Base-by-base conservation (phyloP, 2,329 filamentous ascomycete species). In the Beauveria rudraprayagi region DNA sequence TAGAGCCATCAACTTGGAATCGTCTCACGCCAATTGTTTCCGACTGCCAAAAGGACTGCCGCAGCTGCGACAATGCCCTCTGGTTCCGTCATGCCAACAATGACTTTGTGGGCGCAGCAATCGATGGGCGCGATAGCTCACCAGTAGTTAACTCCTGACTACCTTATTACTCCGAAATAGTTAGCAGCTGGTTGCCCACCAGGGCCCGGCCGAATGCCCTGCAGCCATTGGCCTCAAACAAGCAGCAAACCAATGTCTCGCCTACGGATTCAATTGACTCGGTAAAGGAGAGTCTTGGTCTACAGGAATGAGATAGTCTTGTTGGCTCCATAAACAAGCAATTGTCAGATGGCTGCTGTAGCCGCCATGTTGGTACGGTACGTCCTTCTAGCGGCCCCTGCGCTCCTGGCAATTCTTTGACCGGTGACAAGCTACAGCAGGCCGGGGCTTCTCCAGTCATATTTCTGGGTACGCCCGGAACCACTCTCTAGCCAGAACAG, bases 401-500 rank as follows among this genome's bases (percentile, higher is more conserved):
- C 56, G 34, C 30, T 52, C n/a, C 37, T 44, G 52, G 24, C 24
- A 9, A 26, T n/a, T 59, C 48, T 59, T 59, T 59, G 37, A 59
- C 56, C 56, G 48, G 48, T 59, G 47, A 52, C 56, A 59, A 59
- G 56, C 56, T 52, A 59, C 56, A 59, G 56, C 11, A 59, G 30
- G 44, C 44, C 6, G 14, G 44, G 44, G 30, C 34, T 37, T 37
- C 34, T 37, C 34, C 11, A 37, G 34, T 37, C 34, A 37, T 14
- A 11, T 37, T 37, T 37, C 34, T 37, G 34, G 34, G 34, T 5
- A 37, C 34, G 34, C 34, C 34, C 34, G 34, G 14, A 37, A 14
- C 34, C 34, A 14, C 16, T 11, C 22, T 11, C 16, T 16, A 19
- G n/a, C 34, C 34, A 41, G 16, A 24, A 50, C 46, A 28, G 8